Evolutionary conservation across 345 rosid genomes (phyloP), one percentile per base, ranked within the genome.

Genomic region (Chamaenerion angustifolium): DNA sequence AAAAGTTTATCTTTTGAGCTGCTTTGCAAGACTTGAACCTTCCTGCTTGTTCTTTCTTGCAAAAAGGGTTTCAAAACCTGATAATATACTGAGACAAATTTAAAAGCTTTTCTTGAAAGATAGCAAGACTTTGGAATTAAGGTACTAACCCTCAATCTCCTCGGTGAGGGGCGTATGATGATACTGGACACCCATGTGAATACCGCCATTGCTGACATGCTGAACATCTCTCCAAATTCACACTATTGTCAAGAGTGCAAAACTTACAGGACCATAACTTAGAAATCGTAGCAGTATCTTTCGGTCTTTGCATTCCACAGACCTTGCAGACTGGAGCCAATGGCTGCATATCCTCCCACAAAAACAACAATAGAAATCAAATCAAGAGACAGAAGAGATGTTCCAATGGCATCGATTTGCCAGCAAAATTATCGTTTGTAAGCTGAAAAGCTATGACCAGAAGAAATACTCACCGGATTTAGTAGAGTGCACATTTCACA

Each of bases 41-140:
- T 92, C 75, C 68, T 80, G 71, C 72, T 77, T 4, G 98, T 88
- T 65, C 96, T 65, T n/a, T 88, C 96, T 73, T 87, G 98, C 76
- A 92, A 65, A 37, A 92, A 80, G 56, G 96, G 96, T 74, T 80
- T 87, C 50, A 92, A 82, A 17, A 76, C 77, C 88, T 83, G 74
- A 46, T 42, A 49, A 60, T 37, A 56, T 21, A n/a, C n/a, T n/a
- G n/a, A n/a, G n/a, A n/a, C n/a, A n/a, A n/a, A n/a, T n/a, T n/a
- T n/a, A n/a, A n/a, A n/a, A n/a, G n/a, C n/a, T n/a, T n/a, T n/a
- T n/a, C n/a, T n/a, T 23, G 2, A 5, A 23, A 23, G 27, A 23
- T 31, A 31, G 37, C 27, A 5, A 21, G 25, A 21, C 25, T 21
- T 21, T 21, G 25, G 25, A 4, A 31, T 19, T 12, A 42, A 42